Evolutionary conservation across 2,329 filamentous ascomycete species (phyloP), one percentile per base, ranked within the genome.

Genomic region (Plenodomus tracheiphilus): DNA sequence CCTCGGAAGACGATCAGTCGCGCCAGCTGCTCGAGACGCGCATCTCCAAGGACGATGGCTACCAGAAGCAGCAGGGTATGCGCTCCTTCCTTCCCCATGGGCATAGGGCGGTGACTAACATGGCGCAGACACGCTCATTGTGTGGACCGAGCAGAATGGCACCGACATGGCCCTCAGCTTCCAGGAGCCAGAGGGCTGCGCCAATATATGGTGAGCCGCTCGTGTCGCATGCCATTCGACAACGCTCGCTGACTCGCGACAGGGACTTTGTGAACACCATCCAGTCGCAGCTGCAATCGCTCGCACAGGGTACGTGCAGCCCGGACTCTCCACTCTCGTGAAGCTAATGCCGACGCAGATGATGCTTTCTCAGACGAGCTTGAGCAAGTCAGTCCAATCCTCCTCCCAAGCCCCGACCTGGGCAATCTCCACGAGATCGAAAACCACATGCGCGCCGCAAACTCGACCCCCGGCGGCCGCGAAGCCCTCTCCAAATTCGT

Each of bases 131-230:
- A 99, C 94, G 3, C 83, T 99, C 53, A 97, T 99, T 54, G 92
- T 99, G 53, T 99, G 94, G 94, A 97, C 93, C 34, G 94, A 97
- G 70, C 84, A 85, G 51, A 94, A 86, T 75, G 88, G 88, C 49
- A 85, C 92, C 47, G 94, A 99, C 70, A 97, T 99, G 94, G 94
- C 94, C 37, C 82, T 99, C 56, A 97, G 92, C 71, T 99, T 99
- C 68, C 94, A 99, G 73, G 94, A 99, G 76, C 88, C 92, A 2
- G 94, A 97, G 61, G 94, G 93, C 39, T 99, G 94, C 74, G 85
- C 89, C 17, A 81, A 86, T 55, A 96, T 99, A 72, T 99, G 94
- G 94, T 95, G 75, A 65, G 71, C 50, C 39, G 39, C 44, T 19
- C 46, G 40, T 20, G 20, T 17, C 32, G 20, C 13, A n/a, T 16